Base-by-base conservation (phyloP, 2,329 filamentous ascomycete species). In the Fusarium illudens region DNA sequence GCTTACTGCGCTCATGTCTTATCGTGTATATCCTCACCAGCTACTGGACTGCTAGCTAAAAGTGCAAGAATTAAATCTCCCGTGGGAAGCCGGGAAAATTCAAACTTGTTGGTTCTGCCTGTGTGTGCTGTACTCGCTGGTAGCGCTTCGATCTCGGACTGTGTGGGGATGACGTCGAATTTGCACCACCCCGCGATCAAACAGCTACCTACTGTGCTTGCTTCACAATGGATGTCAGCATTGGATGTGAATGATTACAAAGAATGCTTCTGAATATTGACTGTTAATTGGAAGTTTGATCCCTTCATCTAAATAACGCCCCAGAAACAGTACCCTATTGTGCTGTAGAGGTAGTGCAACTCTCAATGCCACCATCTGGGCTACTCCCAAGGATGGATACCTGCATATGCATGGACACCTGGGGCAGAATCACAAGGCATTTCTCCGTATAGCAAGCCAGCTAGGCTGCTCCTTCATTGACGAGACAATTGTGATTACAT, bases 1-100 rank as follows among this genome's bases (percentile, higher is more conserved):
- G 13, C 42, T 29, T 46, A 10, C 22, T 32, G 22, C 22, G 29
- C 42, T 56, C 37, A 33, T 48, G 52, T 27, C 25, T 39, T 34
- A 13, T 52, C n/a, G 20, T 50, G 39, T 58, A 58, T 29, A 55
- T 56, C 17, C 22, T 27, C 19, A 46, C 25, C 29, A 13, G 22
- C 8, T 34, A 27, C 22, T 20, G 1, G 51, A 55, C 30, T 27
- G 3, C 19, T 12, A 20, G 13, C 52, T 37, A 9, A 15, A 37
- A 37, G 39, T 34, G 36, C 32, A 58, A 13, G 30, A 29, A 19
- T 20, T 50, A 37, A 50, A 60, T 48, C 25, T 34, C n/a, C 17
- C 11, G 60, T 58, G 58, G 56, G 30, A 53, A 58, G 59, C 33
- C 39, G 50, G 53, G 22, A 69, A 72, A 73, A 67, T 73, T 72